Evolutionary conservation across 129 eudicot species (phyloP), one percentile per base, ranked within the genome.

Genomic region (Lactuca sativa): DNA sequence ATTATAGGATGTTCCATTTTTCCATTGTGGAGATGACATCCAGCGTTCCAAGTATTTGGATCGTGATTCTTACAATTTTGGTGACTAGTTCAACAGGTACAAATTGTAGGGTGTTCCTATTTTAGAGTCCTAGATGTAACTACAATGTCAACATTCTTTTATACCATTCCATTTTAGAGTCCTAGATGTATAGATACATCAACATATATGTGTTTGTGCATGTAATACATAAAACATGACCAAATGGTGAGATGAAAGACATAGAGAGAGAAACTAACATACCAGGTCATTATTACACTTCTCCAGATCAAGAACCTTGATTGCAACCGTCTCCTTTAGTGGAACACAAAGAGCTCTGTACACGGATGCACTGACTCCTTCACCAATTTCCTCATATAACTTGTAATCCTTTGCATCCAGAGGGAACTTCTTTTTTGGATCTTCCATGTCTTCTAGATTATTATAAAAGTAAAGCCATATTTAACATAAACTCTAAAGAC

Each of bases 291-390:
- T 89, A 59, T 85, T 93, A 77, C 95, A 89, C 84, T 84, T 89
- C 59, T 93, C 99, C 61, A 93, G 84, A 84, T 93, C 99, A 76
- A 93, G 99, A 82, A 90, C 97, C 83, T 93, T 93, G 73, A 93
- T 87, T 48, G 99, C 99, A 62, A 93, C 99, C 4, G 67, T 76
- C 83, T 90, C 95, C 53, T 93, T 87, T 40, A 90, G 82, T 1
- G 97, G 99, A 67, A 93, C 25, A 76, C 97, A 93, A 1, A 85
- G 86, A 64, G 99, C 99, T 73, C 93, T 82, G 41, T 87, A 83
- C 21, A 93, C 99, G 52, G 95, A 85, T 49, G 99, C 95, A 73
- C 99, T 93, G 49, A 93, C 97, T 64, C 99, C 99, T 67, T 93
- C 97, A 67, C 99, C 99, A 67, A 93, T 85, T 78, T 83, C 97